A percentile compares a stretch with the other conserved stretches of the same genome.
Evolutionary conservation across 1,139 yeast species (phyloP).

Genomic region (Chernovozyma aurita): DNA sequence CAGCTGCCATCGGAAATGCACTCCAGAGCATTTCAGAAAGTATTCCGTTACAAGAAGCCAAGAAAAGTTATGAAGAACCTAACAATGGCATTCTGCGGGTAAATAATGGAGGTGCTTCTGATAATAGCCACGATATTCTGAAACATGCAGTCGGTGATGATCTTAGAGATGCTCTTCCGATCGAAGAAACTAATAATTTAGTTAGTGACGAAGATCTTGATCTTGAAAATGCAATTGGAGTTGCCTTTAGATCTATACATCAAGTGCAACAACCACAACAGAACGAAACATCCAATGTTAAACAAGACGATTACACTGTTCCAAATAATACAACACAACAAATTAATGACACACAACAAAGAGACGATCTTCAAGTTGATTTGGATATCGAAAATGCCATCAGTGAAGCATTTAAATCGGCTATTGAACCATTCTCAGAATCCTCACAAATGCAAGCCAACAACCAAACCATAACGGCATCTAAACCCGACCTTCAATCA

Average conservation of each 20-base stretch:
- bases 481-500: not conserved
- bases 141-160: no score
- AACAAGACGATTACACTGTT: constrained; percentile 1
- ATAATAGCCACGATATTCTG: no score
- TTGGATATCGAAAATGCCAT: constrained; percentile 27
- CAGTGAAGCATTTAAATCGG: constrained; percentile 31
- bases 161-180: no score
- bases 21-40: no score
- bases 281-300: not conserved
- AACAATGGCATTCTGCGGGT: no score
- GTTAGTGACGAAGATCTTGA: constrained; percentile 8
- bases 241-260: constrained; percentile 14
- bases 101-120: no score
- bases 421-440: constrained; percentile 11
- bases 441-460: no score
- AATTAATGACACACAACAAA: not conserved
- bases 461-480: not conserved
- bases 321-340: not conserved
- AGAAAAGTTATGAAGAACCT: no score
- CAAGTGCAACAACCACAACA: no score
- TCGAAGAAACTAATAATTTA: no score
- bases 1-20: no score
- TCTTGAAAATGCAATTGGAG: constrained; percentile 17
- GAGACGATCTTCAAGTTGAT: constrained; percentile 8
- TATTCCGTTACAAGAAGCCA: no score